These are phyloP conservation scores for Wickerhamiella lipophila DNA, from an alignment of 805 yeast species.

Conservation along the genomic window DNA sequence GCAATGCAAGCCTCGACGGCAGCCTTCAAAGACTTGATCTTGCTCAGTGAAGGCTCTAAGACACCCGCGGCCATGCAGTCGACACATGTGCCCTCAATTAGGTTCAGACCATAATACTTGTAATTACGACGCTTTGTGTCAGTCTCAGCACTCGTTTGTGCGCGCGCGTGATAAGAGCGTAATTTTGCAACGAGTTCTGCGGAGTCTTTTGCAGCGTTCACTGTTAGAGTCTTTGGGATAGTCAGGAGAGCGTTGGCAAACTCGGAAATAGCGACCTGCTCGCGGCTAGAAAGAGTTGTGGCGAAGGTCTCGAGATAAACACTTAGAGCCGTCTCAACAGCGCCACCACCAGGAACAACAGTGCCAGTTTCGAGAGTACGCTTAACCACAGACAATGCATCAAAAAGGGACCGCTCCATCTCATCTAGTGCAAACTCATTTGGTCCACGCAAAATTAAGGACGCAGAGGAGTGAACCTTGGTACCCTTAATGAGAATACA, in stretches of 20 bases:
- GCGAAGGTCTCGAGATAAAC: constrained; percentile 94
- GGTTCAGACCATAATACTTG: constrained; percentile 84
- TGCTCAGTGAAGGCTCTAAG: constrained; percentile 87
- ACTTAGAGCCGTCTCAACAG: constrained; percentile 94
- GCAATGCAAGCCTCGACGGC: constrained; percentile 98
- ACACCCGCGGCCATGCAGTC: constrained; percentile 79
- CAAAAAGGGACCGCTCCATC: constrained; percentile 96
- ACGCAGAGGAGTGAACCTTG: constrained; percentile 78
- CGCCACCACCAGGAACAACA: constrained; percentile 98
- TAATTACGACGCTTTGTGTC: constrained; percentile 76
- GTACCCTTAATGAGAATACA: constrained; percentile 87
- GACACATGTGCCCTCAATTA: constrained; percentile 80
- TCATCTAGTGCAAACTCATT: constrained; percentile 90
- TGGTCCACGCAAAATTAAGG: constrained; percentile 88
- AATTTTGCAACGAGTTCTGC: constrained; percentile 88
- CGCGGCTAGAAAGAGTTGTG: constrained; percentile 93
- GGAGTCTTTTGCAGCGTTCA: constrained; percentile 95
- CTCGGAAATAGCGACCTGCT: constrained; percentile 95
- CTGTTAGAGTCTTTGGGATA: constrained; percentile 93
- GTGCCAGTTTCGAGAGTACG: constrained; percentile 88
- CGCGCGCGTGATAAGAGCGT: constrained; percentile 91
- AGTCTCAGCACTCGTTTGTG: constrained; percentile 74
- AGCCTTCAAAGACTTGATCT: constrained; percentile 82
- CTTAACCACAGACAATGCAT: constrained; percentile 86
- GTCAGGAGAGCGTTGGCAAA: constrained; percentile 81